Conservation (phyloP, 495 filamentous ascomycete genomes). For the Penicillium salamii region DNA sequence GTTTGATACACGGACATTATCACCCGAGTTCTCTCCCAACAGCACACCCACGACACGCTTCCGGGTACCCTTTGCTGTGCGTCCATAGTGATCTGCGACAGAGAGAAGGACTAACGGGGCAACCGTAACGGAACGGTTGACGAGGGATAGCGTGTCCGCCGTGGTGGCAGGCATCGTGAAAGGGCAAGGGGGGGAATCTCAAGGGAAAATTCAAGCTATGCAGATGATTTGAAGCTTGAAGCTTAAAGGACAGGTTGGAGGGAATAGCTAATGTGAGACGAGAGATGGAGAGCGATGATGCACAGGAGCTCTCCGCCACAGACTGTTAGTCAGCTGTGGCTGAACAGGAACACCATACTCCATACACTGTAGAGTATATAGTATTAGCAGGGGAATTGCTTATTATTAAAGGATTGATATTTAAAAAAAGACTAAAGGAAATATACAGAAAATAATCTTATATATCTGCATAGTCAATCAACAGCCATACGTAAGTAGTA, state of each 20-base stretch:
- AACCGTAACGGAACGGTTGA: slow-evolving; percentile 91
- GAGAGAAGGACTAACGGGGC: slow-evolving; percentile 97
- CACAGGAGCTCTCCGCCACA: slow-evolving; percentile 22
- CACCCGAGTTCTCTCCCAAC: slow-evolving; percentile 91
- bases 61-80: slow-evolving; percentile 80
- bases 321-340: slow-evolving; percentile 13
- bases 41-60: slow-evolving; percentile 97
- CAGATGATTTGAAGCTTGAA: neutral
- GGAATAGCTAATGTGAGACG: slow-evolving; percentile 5
- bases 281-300: slow-evolving; percentile 24
- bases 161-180: slow-evolving; percentile 86
- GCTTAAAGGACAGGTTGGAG: neutral
- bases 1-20: slow-evolving; percentile 95
- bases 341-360: no score
- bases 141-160: slow-evolving; percentile 88
- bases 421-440: no score
- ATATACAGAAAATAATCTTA: no score
- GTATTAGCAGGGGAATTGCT: no score
- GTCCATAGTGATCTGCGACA: slow-evolving; percentile 97
- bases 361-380: no score
- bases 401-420: no score
- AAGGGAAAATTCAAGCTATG: slow-evolving; percentile 1
- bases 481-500: no score
- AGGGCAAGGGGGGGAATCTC: slow-evolving; percentile 1
- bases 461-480: no score